These are phyloP conservation scores for Trichosporon sp. DNA, from an alignment of 1,284 basidiomycete species.

Conservation along the genomic window DNA sequence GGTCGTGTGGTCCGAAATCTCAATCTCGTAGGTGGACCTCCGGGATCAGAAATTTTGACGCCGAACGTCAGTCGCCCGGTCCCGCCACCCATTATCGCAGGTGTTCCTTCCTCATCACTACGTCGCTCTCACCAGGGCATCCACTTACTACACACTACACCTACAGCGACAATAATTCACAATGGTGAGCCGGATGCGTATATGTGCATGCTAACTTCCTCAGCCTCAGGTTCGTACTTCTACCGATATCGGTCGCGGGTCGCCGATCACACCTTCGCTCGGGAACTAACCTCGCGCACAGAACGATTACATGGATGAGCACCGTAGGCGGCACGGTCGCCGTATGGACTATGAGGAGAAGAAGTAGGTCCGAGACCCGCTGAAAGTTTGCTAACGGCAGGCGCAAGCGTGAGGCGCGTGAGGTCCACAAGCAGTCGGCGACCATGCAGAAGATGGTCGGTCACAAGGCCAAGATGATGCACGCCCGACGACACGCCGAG, in stretches of 20 bases:
- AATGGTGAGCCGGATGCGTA: slow-evolving; percentile 31
- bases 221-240: slow-evolving; percentile 51
- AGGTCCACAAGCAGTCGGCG: slow-evolving; percentile 82
- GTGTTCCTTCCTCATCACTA: background rate
- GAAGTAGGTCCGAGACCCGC: slow-evolving; percentile 42
- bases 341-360: slow-evolving; percentile 57
- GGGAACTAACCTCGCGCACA: slow-evolving; percentile 31
- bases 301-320: slow-evolving; percentile 59
- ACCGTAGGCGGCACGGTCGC: slow-evolving; percentile 57
- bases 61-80: slow-evolving; percentile 12
- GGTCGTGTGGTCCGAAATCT: slow-evolving; percentile 18
- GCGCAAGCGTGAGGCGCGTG: slow-evolving; percentile 90
- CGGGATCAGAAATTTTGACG: slow-evolving; percentile 37
- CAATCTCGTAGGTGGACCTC: slow-evolving; percentile 18
- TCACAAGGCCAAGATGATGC: slow-evolving; percentile 95
- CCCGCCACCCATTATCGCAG: slow-evolving; percentile 22
- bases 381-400: slow-evolving; percentile 58
- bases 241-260: background rate
- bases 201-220: slow-evolving; percentile 26
- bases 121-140: slow-evolving; percentile 16
- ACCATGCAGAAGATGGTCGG: slow-evolving; percentile 93
- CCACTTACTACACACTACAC: slow-evolving; percentile 17
- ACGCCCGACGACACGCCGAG: slow-evolving; percentile 92
- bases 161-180: slow-evolving; percentile 27
- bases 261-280: background rate